These are phyloP conservation scores for Metroxylon sagu DNA, from an alignment of 176 grass and related monocot species.

Conservation along the genomic window DNA sequence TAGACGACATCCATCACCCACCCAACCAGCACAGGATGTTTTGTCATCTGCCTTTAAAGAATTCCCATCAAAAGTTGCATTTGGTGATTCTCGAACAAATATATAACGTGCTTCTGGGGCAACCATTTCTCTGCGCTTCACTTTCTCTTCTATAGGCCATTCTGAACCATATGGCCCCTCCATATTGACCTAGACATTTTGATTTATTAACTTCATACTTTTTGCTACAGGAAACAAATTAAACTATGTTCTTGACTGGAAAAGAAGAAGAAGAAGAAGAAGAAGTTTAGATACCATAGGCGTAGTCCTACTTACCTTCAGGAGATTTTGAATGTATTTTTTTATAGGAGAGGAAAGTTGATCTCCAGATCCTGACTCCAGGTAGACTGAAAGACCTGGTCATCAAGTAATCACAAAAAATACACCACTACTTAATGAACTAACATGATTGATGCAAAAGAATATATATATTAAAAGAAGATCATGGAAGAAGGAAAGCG, in stretches of 20 bases:
- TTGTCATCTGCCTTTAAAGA: slow-evolving; percentile 7
- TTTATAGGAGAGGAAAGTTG: slow-evolving; percentile 35
- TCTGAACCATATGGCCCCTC: slow-evolving; percentile 53
- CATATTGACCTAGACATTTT: slow-evolving; percentile 58
- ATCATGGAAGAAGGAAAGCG: too few species aligned
- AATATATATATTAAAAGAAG: too few species aligned
- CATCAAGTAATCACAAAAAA: neutral
- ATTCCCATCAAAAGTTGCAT: slow-evolving; percentile 15
- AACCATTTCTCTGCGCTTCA: slow-evolving; percentile 69
- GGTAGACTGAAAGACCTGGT: slow-evolving; percentile 56
- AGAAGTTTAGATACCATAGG: neutral
- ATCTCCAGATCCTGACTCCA: slow-evolving; percentile 56
- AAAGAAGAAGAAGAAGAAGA: too few species aligned
- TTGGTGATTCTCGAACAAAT: slow-evolving; percentile 23
- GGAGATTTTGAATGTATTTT: slow-evolving; percentile 72
- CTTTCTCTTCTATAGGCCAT: slow-evolving; percentile 83
- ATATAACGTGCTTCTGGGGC: slow-evolving; percentile 61
- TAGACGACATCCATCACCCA: slow-evolving; percentile 23
- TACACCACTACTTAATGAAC: too few species aligned
- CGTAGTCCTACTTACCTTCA: slow-evolving; percentile 40
- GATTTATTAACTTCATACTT: neutral
- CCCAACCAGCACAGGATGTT: slow-evolving; percentile 1
- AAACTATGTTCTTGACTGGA: too few species aligned
- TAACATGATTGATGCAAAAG: too few species aligned
- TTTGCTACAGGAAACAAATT: too few species aligned